phyloP scores from a whole-genome alignment of 192 early-diverging fungal species.

The Coemansia erecta region DNA sequence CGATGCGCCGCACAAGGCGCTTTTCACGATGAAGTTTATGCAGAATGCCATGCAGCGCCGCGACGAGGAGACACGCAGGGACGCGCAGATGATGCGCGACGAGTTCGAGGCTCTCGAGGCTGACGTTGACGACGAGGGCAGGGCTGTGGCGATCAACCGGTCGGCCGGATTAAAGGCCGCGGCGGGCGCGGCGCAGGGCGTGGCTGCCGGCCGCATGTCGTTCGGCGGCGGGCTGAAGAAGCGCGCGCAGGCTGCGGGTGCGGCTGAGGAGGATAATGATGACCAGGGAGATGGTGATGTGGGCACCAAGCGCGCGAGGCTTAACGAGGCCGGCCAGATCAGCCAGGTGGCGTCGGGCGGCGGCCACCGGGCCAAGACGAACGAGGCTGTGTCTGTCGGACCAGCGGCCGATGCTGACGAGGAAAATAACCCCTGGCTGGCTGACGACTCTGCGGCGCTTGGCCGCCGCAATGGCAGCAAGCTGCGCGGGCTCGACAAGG shows the following conservation, averaged over 20 bases:
- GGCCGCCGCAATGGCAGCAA: conserved; percentile 42
- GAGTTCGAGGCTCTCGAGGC: conserved; percentile 45
- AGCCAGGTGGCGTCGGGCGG: conserved; percentile 53
- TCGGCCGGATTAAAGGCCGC: not conserved
- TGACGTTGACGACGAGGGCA: conserved; percentile 33
- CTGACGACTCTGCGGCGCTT: conserved; percentile 40
- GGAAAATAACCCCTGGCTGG: conserved; percentile 78
- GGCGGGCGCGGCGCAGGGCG: not conserved
- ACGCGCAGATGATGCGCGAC: conserved; percentile 32
- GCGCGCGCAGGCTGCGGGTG: not conserved
- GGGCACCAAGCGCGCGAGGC: conserved; percentile 40
- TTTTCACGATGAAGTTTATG: conserved; percentile 99
- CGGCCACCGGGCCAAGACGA: conserved; percentile 56
- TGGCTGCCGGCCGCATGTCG: conserved; percentile 40
- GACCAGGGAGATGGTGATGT: conserved; percentile 1
- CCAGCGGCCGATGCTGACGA: conserved; percentile 23
- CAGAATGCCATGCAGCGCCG: conserved; percentile 70
- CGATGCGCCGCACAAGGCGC: conserved; percentile 65
- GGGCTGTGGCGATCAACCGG: conserved; percentile 11
- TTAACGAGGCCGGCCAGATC: conserved; percentile 54
- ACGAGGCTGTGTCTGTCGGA: conserved; percentile 57
- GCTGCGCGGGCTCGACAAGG: conserved; percentile 48
- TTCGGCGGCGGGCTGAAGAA: conserved; percentile 38
- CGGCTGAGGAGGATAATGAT: conserved; percentile 26
- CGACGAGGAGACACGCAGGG: conserved; percentile 47